Base-by-base conservation (phyloP, 805 yeast genomes). In the Lipomyces spencermartinsiae region DNA sequence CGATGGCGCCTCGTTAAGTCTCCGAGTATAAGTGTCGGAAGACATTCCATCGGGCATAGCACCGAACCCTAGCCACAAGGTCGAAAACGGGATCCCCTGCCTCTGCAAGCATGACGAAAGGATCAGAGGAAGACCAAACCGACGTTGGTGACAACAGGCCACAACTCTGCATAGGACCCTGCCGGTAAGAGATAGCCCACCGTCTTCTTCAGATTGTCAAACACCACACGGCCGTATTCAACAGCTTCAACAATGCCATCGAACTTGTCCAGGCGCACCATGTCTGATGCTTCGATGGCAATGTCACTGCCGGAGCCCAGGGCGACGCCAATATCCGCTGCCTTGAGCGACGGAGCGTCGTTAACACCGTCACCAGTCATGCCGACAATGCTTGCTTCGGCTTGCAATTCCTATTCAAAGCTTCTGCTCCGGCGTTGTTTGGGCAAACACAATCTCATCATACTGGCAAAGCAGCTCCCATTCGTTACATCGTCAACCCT, bases 171-270 rank as follows among this genome's bases (percentile, higher is more conserved):
- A 73, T 73, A 84, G 16, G 82, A 77, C 35, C 87, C 87, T 53
- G 86, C 87, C n/a, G 87, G 87, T 64, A 84, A 74, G 65, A 84
- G 75, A 73, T 84, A 83, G 5, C 80, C 80, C 66, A 84, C 78
- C 1, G 83, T 82, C 72, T 84, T 84, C 69, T 77, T 80, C 73
- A 84, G 75, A 69, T 84, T 84, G 70, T 84, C 86, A 73, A 83
- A 83, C 29, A 84, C 86, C 60, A 84, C 76, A 79, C 97, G 84
- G 63, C 97, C 97, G 94, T 96, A 91, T 78, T 90, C 89, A 74
- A 92, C 89, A 43, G 97, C 97, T 76, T 89, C 89, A 34, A 92
- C 96, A 77, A 92, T 91, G 49, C 93, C 92, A 10, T 89, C 82
- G 76, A 92, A 92, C 79, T 33, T 58, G 9, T 65, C 74, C 34